Percentiles rank a stretch among this genome's conserved stretches.
Conservation (phyloP, 768 basidiomycete genomes). For the Mycena venus region DNA sequence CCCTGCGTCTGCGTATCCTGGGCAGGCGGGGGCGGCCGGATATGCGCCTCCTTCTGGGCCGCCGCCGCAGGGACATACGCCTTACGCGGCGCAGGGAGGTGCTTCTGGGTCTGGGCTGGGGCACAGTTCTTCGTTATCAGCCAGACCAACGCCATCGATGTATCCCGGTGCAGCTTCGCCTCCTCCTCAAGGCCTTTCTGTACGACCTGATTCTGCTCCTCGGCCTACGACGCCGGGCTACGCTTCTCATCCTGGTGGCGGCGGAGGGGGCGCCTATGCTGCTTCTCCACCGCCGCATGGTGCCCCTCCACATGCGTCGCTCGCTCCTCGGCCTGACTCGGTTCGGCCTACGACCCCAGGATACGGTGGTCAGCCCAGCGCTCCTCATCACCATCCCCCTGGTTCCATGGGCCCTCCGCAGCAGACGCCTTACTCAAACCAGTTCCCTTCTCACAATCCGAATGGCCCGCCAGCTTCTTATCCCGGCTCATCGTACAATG, state of each 20-base stretch:
- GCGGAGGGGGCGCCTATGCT: neutral
- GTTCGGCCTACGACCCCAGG: constrained; percentile 26
- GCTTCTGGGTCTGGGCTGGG: constrained; percentile 14
- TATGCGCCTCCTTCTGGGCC: constrained; percentile 10
- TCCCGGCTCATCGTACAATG: constrained; percentile 23
- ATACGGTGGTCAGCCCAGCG: constrained; percentile 7
- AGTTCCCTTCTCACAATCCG: constrained; percentile 13
- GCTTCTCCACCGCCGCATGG: constrained; percentile 20
- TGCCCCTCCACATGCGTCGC: constrained; percentile 11
- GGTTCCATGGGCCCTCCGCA: neutral
- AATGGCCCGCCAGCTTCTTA: constrained; percentile 17
- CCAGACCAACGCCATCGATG: constrained; percentile 2
- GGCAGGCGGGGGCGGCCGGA: constrained; percentile 8
- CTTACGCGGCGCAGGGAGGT: neutral
- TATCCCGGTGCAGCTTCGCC: constrained; percentile 2
- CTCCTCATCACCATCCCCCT: neutral
- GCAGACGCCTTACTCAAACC: constrained; percentile 19
- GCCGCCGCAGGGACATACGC: neutral
- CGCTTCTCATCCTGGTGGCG: constrained; percentile 15
- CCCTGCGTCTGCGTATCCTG: constrained; percentile 25
- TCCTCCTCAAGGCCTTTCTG: constrained; percentile 14
- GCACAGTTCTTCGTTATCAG: constrained; percentile 21
- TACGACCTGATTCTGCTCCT: constrained; percentile 23
- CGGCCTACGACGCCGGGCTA: constrained; percentile 19
- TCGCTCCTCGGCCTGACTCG: constrained; percentile 24